phyloP scores from a whole-genome alignment of 352 stramenopile genomes.

The Pythium phragmitis region DNA sequence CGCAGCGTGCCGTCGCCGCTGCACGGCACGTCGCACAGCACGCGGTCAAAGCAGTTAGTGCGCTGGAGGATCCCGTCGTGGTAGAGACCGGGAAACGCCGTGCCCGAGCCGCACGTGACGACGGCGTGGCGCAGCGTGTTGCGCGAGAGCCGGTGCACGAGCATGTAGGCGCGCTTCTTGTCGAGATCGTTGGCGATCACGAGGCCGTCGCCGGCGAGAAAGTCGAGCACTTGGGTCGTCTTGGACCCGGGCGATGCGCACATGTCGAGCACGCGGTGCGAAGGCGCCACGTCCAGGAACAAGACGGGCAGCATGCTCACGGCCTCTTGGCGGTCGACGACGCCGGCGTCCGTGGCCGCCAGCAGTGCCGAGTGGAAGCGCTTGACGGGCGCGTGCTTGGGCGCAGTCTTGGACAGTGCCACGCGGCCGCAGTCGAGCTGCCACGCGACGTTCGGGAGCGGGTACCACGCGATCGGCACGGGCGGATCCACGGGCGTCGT shows the following conservation, averaged over 20 bases:
- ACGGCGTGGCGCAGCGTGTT: constrained; percentile 53
- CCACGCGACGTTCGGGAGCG: constrained; percentile 73
- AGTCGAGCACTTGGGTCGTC: constrained; percentile 96
- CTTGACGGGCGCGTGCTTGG: constrained; percentile 80
- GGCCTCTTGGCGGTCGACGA: constrained; percentile 96
- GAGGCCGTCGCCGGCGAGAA: constrained; percentile 59
- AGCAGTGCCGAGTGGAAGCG: constrained; percentile 93
- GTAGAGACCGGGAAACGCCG: constrained; percentile 91
- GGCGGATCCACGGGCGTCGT: constrained; percentile 62
- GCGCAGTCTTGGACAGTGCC: constrained; percentile 79
- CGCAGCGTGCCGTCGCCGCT: constrained; percentile 96
- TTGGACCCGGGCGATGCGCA: constrained; percentile 97
- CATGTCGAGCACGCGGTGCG: constrained; percentile 78
- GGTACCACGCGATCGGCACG: constrained; percentile 77
- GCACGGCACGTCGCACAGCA: constrained; percentile 98
- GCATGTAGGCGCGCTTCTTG: constrained; percentile 95
- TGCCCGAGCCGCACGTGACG: constrained; percentile 94
- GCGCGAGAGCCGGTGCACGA: constrained; percentile 91
- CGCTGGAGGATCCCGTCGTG: constrained; percentile 30
- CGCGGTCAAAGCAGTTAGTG: constrained; percentile 92
- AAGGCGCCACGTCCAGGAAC: constrained; percentile 89
- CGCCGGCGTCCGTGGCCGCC: constrained; percentile 87
- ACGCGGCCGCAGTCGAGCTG: constrained; percentile 80
- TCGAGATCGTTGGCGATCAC: constrained; percentile 96
- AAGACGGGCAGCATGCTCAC: constrained; percentile 98